Base-by-base conservation (phyloP, 768 basidiomycete genomes). In the Lentinula guzmanii region DNA sequence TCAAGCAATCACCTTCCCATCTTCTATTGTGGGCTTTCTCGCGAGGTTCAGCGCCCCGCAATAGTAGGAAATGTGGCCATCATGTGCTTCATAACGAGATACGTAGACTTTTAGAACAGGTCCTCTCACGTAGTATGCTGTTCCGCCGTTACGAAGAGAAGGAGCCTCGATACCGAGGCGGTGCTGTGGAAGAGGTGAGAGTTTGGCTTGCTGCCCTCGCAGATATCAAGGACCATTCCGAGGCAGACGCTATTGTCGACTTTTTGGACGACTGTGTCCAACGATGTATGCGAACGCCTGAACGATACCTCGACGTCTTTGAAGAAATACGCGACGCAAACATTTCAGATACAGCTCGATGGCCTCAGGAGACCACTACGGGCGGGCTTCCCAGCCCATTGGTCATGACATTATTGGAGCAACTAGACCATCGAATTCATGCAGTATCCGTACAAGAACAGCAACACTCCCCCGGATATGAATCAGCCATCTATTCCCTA, bases 181-280 rank as follows among this genome's bases (percentile, higher is more conserved):
- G 58, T 28, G n/a, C 33, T 18, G 28, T 18, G 15, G 58, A 59
- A 15, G 58, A 50, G 33, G 46, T 48, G 18, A 33, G 33, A 11
- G 16, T 48, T n/a, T 59, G 45, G 58, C 58, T 50, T 16, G 24
- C 58, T 50, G 34, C 50, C 24, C 66, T 42, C 54, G 15, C 41
- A 9, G 41, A 28, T 3, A 45, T 8, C 41, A 56, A 3, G 18
- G 41, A 35, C 55, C 8, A 75, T 1, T 83, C 83, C 50, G 90
- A 89, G 72, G 75, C 76, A 10, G 78, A 80, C 5, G 76, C 78
- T 46, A 82, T 87, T 31, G 74, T 89, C 16, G 61, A 72, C 0
- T 94, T 97, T 74, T 66, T 97, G 10, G 95, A 98, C 64, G 93
- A 95, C 55, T 96, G 93, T 68, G 79, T 90, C 2, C 87, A 89